Percentiles rank a stretch among this genome's conserved stretches.
Evolutionary conservation across 1,139 yeast genomes (phyloP).

Genomic region (Kurtzmaniella natalensis): DNA sequence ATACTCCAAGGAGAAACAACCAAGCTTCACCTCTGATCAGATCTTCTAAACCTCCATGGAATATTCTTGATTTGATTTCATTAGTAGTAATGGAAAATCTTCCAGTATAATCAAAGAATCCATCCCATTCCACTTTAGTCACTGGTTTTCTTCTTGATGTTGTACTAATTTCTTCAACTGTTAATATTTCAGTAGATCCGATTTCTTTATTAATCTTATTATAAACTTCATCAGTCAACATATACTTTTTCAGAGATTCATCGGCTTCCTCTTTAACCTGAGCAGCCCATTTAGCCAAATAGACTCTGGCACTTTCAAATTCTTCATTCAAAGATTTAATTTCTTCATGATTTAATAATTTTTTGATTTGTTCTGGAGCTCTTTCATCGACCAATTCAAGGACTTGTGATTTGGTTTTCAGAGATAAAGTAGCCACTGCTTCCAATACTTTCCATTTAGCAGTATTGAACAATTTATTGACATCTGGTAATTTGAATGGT

Average conservation of each 20-base stretch:
- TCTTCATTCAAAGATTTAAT: slow-evolving; percentile 80
- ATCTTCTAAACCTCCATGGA: slow-evolving; percentile 80
- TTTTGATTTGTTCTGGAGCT: slow-evolving; percentile 61
- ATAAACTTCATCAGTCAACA: slow-evolving; percentile 58
- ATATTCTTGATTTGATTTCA: slow-evolving; percentile 77
- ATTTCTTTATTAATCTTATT: slow-evolving; percentile 62
- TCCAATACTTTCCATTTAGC: slow-evolving; percentile 87
- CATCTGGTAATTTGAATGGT: slow-evolving; percentile 32
- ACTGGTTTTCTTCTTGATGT: slow-evolving; percentile 67
- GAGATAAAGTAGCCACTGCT: slow-evolving; percentile 77
- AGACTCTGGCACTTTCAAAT: slow-evolving; percentile 86
- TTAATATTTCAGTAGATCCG: slow-evolving; percentile 56
- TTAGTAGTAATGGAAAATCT: slow-evolving; percentile 63
- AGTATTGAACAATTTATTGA: slow-evolving; percentile 51
- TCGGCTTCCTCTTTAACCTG: slow-evolving; percentile 93
- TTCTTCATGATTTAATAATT: slow-evolving; percentile 70
- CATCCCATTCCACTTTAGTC: slow-evolving; percentile 73
- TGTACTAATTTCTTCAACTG: slow-evolving; percentile 54
- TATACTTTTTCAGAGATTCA: slow-evolving; percentile 55
- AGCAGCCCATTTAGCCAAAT: slow-evolving; percentile 95
- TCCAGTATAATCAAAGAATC: slow-evolving; percentile 78
- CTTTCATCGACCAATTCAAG: slow-evolving; percentile 59
- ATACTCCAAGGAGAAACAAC: slow-evolving; percentile 79
- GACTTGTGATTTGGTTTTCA: slow-evolving; percentile 58
- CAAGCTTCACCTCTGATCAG: slow-evolving; percentile 70